Percentiles rank a stretch among this genome's conserved stretches.
Conservation (phyloP, 2,329 filamentous ascomycete genomes). For the Alternaria infectoria region DNA sequence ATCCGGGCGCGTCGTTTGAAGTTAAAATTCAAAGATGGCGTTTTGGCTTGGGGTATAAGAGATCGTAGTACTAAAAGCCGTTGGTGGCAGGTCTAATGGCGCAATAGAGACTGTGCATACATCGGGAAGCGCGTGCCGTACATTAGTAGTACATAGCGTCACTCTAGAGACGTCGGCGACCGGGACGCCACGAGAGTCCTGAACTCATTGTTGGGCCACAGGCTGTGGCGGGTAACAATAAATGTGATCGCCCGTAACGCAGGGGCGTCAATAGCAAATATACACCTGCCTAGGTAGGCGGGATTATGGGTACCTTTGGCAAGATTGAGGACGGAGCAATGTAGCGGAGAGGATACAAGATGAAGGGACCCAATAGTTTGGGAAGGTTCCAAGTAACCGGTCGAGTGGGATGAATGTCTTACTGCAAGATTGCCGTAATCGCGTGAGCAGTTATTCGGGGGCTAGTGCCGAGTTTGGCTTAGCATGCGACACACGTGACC, state of each 20-base stretch:
- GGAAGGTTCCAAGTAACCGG: conserved; percentile 1
- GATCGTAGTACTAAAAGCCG: conserved; percentile 27
- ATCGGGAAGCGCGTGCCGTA: not conserved
- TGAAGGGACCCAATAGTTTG: not conserved
- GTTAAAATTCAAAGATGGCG: conserved; percentile 15
- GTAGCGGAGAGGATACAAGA: not conserved
- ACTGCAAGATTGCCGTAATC: conserved; percentile 3
- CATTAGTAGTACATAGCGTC: not conserved
- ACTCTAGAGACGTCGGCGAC: conserved; percentile 22
- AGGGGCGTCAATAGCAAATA: conserved; percentile 20
- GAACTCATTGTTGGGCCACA: conserved; percentile 16
- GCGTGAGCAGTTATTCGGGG: conserved; percentile 1
- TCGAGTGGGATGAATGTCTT: conserved; percentile 17
- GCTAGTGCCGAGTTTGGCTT: not conserved
- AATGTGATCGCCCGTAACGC: conserved; percentile 11
- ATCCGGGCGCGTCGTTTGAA: conserved; percentile 1
- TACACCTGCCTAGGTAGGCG: conserved; percentile 10
- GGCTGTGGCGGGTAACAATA: conserved; percentile 18
- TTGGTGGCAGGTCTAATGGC: conserved; percentile 17
- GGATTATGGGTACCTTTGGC: conserved; percentile 7
- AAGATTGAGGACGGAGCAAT: not conserved
- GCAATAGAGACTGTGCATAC: conserved; percentile 9
- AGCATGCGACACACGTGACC: conserved; percentile 2
- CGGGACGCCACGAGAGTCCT: conserved; percentile 12
- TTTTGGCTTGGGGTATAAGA: conserved; percentile 20